Percentiles rank a stretch among this genome's conserved stretches.
phyloP scores from a whole-genome alignment of 148 eudicot species.

The Fagopyrum tataricum region DNA sequence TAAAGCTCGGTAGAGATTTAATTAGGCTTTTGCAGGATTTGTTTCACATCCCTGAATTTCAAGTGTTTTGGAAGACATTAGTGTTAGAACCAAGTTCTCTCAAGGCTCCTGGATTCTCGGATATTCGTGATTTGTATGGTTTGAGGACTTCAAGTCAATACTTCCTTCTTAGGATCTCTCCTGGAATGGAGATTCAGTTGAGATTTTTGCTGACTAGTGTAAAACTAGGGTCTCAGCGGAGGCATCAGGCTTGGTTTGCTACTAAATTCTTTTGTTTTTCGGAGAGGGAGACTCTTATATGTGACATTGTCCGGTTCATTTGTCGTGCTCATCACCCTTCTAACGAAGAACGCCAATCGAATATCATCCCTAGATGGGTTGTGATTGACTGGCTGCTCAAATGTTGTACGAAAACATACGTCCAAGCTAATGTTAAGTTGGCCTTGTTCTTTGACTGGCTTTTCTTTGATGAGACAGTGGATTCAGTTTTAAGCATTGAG shows the following conservation, averaged over 20 bases:
- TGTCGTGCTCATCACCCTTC: constrained; percentile 85
- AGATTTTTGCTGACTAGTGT: constrained; percentile 79
- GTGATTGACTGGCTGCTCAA: constrained; percentile 78
- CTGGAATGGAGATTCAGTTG: constrained; percentile 73
- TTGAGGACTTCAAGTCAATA: constrained; percentile 64
- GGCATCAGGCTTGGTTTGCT: constrained; percentile 79
- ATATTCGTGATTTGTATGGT: constrained; percentile 49
- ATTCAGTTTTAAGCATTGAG: constrained; percentile 71
- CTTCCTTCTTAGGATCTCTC: constrained; percentile 53
- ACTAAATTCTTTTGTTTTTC: constrained; percentile 54
- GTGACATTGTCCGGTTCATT: constrained; percentile 76
- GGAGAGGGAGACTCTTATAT: constrained; percentile 51
- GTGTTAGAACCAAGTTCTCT: constrained; percentile 47
- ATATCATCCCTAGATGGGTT: constrained; percentile 84
- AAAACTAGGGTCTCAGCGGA: constrained; percentile 55
- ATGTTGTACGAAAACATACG: constrained; percentile 46
- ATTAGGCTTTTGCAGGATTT: constrained; percentile 80
- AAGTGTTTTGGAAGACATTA: constrained; percentile 67
- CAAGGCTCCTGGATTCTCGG: constrained; percentile 38
- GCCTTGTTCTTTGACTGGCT: constrained; percentile 93
- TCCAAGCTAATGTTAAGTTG: constrained; percentile 67
- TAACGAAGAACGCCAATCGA: constrained; percentile 64
- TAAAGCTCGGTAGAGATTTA: constrained; percentile 83
- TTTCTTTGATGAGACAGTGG: constrained; percentile 70
- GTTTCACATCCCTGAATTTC: constrained; percentile 70